Conservation (phyloP, 23 red algal species). For the Gracilariopsis chorda region DNA sequence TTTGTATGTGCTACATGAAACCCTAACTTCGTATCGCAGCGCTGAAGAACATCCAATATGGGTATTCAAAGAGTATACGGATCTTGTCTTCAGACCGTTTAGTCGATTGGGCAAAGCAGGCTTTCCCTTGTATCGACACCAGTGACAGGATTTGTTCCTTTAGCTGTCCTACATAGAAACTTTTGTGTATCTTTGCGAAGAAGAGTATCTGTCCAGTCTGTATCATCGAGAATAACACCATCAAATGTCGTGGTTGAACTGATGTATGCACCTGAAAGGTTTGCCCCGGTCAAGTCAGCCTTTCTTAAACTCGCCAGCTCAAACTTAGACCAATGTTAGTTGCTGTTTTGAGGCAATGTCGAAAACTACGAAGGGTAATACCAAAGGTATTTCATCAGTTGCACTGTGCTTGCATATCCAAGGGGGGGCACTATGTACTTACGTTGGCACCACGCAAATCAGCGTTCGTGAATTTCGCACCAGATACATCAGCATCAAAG, state of each 20-base stretch:
- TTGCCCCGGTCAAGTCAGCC: conserved; percentile 76
- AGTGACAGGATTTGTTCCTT: conserved; percentile 72
- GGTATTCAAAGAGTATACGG: too few species aligned
- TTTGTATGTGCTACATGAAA: too few species aligned
- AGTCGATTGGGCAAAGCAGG: conserved; percentile 70
- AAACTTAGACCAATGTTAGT: too few species aligned
- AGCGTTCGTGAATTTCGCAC: conserved; percentile 78
- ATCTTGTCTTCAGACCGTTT: too few species aligned
- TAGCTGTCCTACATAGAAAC: conserved; percentile 79
- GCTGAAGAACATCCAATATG: too few species aligned
- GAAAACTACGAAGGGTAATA: too few species aligned
- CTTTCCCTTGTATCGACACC: conserved; percentile 74
- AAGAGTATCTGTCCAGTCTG: conserved; percentile 88
- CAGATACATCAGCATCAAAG: conserved; percentile 90
- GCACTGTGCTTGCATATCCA: too few species aligned
- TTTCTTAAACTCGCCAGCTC: conserved; percentile 91
- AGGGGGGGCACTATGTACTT: too few species aligned
- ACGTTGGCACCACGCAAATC: conserved; percentile 66
- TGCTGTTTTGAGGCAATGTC: too few species aligned
- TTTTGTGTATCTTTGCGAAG: conserved; percentile 90
- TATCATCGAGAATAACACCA: conserved; percentile 66
- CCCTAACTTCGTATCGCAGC: too few species aligned
- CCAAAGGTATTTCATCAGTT: too few species aligned
- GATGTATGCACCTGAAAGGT: conserved; percentile 86
- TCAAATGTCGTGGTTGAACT: conserved; percentile 82